These are phyloP conservation scores for Magnaporthales sp. DNA, from an alignment of 2,329 filamentous ascomycete species.

Conservation along the genomic window DNA sequence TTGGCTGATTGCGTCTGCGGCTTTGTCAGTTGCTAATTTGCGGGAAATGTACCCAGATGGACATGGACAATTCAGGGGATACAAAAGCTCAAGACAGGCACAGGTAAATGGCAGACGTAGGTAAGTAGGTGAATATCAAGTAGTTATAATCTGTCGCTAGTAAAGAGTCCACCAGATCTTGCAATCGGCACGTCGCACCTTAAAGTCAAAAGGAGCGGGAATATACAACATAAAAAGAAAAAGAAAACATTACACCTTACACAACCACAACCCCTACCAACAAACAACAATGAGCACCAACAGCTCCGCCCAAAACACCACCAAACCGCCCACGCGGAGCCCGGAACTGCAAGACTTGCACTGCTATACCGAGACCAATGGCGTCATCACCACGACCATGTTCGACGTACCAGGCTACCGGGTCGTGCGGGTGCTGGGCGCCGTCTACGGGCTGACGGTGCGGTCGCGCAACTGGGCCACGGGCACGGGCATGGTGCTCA, in stretches of 20 bases:
- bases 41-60: background rate
- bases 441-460: constrained; percentile 33
- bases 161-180: too few relatives aligned
- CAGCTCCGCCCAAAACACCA: background rate
- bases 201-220: too few relatives aligned
- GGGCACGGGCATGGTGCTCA: constrained; percentile 44
- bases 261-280: background rate
- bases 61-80: background rate
- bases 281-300: background rate
- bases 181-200: too few relatives aligned
- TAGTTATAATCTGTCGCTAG: background rate
- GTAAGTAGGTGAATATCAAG: background rate
- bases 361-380: constrained; percentile 50
- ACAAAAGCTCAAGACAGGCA: background rate
- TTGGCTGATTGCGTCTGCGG: background rate
- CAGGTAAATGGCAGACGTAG: background rate
- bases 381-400: constrained; percentile 55
- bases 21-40: background rate
- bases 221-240: too few relatives aligned
- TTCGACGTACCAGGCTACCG: constrained; percentile 54
- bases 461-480: constrained; percentile 48
- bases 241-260: background rate
- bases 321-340: background rate
- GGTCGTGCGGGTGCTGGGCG: constrained; percentile 46
- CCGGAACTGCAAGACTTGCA: constrained; percentile 28